phyloP scores from a whole-genome alignment of 2,329 filamentous ascomycete genomes.

The Colletotrichum sp. region DNA sequence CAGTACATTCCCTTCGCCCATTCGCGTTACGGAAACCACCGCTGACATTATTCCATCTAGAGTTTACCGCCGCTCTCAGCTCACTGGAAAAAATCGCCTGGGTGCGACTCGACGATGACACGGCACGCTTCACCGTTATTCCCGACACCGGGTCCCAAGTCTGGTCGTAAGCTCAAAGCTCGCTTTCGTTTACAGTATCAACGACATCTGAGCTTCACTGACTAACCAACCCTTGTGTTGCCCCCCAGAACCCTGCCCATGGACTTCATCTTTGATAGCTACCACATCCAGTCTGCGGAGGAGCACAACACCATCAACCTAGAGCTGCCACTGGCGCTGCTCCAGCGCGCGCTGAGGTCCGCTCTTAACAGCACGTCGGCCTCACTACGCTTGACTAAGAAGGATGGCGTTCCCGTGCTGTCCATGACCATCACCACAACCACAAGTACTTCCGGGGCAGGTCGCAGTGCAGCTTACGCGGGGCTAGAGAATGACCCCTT shows the following conservation, averaged over 20 bases:
- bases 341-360: slow-evolving; percentile 91
- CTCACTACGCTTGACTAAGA: slow-evolving; percentile 89
- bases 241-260: slow-evolving; percentile 58
- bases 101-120: slow-evolving; percentile 86
- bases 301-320: slow-evolving; percentile 91
- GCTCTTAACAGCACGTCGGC: slow-evolving; percentile 82
- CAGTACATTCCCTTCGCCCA: slow-evolving; percentile 45
- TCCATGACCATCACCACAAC: slow-evolving; percentile 88
- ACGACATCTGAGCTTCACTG: neutral
- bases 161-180: slow-evolving; percentile 73
- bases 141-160: slow-evolving; percentile 95
- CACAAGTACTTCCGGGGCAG: slow-evolving; percentile 53
- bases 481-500: slow-evolving; percentile 40
- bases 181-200: neutral
- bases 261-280: slow-evolving; percentile 87
- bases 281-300: slow-evolving; percentile 85
- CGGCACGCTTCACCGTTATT: slow-evolving; percentile 92
- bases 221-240: neutral
- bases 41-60: slow-evolving; percentile 36
- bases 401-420: slow-evolving; percentile 83
- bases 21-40: neutral
- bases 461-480: slow-evolving; percentile 23
- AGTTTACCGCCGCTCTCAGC: slow-evolving; percentile 67
- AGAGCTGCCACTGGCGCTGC: slow-evolving; percentile 85
- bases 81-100: slow-evolving; percentile 84